Percentiles rank a stretch among this genome's conserved stretches.
phyloP scores from a whole-genome alignment of 1,284 basidiomycete species.

The Mrakiaceae sp. region DNA sequence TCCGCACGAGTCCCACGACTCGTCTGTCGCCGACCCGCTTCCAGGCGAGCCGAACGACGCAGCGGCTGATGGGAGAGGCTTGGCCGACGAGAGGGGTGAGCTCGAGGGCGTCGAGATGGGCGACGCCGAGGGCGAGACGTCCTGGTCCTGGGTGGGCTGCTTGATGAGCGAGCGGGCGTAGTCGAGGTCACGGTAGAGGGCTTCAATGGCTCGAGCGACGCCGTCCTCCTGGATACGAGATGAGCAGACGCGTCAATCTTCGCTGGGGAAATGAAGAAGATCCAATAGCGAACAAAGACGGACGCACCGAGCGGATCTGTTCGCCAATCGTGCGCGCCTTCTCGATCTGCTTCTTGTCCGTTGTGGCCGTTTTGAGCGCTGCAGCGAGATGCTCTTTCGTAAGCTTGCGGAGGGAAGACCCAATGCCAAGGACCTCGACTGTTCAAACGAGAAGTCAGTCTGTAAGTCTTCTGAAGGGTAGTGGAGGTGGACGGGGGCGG shows the following conservation, averaged over 20 bases:
- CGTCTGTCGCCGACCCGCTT: too few species aligned
- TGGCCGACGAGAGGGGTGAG: too few species aligned
- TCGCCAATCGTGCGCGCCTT: conserved; percentile 73
- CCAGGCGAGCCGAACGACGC: too few species aligned
- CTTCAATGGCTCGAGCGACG: conserved; percentile 74
- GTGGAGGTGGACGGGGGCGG: too few species aligned
- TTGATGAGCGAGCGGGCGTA: conserved; percentile 75
- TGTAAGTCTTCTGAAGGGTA: too few species aligned
- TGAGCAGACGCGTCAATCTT: not conserved
- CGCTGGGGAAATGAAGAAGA: conserved; percentile 2
- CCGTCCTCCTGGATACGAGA: conserved; percentile 60
- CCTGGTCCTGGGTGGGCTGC: conserved; percentile 24
- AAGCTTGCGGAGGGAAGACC: conserved; percentile 70
- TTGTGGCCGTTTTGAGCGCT: conserved; percentile 70
- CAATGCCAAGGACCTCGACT: conserved; percentile 84
- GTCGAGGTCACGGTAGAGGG: conserved; percentile 79
- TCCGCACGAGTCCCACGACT: too few species aligned
- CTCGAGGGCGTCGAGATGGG: too few species aligned
- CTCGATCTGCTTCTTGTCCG: conserved; percentile 73
- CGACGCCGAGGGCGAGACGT: too few species aligned
- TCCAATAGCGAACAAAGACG: not conserved
- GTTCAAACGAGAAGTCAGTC: too few species aligned
- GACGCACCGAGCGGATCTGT: conserved; percentile 60
- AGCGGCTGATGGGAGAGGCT: too few species aligned
- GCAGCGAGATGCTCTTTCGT: conserved; percentile 64